A percentile compares a stretch with the other conserved stretches of the same genome.
phyloP scores from a whole-genome alignment of 2,329 filamentous ascomycete genomes.

The Pseudogymnoascus sp. region DNA sequence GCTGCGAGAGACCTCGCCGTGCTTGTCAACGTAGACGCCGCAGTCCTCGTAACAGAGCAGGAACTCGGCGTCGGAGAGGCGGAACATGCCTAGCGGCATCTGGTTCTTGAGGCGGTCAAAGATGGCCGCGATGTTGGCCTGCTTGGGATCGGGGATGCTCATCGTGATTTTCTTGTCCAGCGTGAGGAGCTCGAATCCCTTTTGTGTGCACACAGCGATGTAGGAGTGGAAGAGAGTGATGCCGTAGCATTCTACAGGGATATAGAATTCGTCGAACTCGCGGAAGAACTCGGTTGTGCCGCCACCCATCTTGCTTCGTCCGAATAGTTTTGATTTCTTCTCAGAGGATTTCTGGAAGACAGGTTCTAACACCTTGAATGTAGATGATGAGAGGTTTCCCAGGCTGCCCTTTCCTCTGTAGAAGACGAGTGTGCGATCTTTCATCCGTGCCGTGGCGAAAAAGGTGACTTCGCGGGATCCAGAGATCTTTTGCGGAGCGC shows the following conservation, averaged over 20 bases:
- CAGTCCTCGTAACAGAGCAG: slow-evolving; percentile 91
- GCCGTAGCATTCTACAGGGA: slow-evolving; percentile 87
- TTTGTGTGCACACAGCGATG: slow-evolving; percentile 81
- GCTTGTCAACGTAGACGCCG: slow-evolving; percentile 96
- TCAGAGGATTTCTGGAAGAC: slow-evolving; percentile 89
- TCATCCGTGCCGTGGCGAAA: slow-evolving; percentile 94
- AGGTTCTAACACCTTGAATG: slow-evolving; percentile 93
- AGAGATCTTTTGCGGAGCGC: slow-evolving; percentile 84
- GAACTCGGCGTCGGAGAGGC: slow-evolving; percentile 86
- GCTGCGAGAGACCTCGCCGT: slow-evolving; percentile 86
- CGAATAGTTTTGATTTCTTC: slow-evolving; percentile 65
- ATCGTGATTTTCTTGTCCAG: slow-evolving; percentile 95
- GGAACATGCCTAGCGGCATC: slow-evolving; percentile 90
- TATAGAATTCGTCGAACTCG: slow-evolving; percentile 98
- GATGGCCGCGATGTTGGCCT: slow-evolving; percentile 74
- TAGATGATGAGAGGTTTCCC: slow-evolving; percentile 53
- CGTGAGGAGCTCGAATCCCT: slow-evolving; percentile 92
- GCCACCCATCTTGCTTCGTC: slow-evolving; percentile 41
- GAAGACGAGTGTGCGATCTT: slow-evolving; percentile 87
- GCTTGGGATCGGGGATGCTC: slow-evolving; percentile 81
- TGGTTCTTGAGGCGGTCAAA: slow-evolving; percentile 75
- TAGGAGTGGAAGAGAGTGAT: slow-evolving; percentile 95
- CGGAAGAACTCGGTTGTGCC: slow-evolving; percentile 92
- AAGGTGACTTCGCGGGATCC: slow-evolving; percentile 89
- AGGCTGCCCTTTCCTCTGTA: slow-evolving; percentile 95